phyloP scores from a whole-genome alignment of 2,329 filamentous ascomycete genomes.

The Colletotrichum plurivorum region DNA sequence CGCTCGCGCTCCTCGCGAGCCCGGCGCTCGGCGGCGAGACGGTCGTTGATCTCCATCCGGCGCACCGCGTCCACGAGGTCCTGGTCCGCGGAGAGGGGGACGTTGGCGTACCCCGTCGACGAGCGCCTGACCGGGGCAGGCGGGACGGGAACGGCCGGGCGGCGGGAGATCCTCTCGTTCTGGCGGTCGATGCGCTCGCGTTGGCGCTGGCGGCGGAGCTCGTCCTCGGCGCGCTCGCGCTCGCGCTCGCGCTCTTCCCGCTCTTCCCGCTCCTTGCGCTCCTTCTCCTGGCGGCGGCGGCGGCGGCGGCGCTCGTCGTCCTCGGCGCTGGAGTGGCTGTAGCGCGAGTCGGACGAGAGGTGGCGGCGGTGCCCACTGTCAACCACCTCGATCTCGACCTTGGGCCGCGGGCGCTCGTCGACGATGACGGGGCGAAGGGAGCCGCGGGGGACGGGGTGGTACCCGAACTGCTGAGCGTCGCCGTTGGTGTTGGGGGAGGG shows the following conservation, averaged over 20 bases:
- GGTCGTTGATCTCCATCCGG: constrained; percentile 49
- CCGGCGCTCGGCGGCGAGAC: constrained; percentile 41
- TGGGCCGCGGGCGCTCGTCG: constrained; percentile 51
- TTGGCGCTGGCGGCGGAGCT: constrained; percentile 46
- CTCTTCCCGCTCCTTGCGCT: constrained; percentile 45
- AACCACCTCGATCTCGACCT: constrained; percentile 55
- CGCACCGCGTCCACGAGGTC: constrained; percentile 53
- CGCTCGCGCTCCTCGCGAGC: constrained; percentile 50
- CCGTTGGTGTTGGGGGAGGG: constrained; percentile 46
- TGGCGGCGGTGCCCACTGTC: constrained; percentile 50
- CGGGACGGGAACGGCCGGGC: constrained; percentile 49
- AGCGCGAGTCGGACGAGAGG: constrained; percentile 53
- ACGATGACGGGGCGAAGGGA: constrained; percentile 54
- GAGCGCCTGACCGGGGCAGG: constrained; percentile 25
- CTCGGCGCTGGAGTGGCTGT: constrained; percentile 48
- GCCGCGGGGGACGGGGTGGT: constrained; percentile 40
- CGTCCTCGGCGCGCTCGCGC: constrained; percentile 45
- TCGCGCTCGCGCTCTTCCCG: constrained; percentile 49
- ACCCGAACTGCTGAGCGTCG: constrained; percentile 42
- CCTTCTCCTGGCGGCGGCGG: constrained; percentile 43
- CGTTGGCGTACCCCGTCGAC: constrained; percentile 30
- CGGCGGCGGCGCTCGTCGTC: constrained; percentile 48
- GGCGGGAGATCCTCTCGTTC: constrained; percentile 59
- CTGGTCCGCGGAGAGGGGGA: constrained; percentile 35
- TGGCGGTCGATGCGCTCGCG: constrained; percentile 55